Base-by-base conservation (phyloP, 306 rosid genomes). In the Hippophae rhamnoides region DNA sequence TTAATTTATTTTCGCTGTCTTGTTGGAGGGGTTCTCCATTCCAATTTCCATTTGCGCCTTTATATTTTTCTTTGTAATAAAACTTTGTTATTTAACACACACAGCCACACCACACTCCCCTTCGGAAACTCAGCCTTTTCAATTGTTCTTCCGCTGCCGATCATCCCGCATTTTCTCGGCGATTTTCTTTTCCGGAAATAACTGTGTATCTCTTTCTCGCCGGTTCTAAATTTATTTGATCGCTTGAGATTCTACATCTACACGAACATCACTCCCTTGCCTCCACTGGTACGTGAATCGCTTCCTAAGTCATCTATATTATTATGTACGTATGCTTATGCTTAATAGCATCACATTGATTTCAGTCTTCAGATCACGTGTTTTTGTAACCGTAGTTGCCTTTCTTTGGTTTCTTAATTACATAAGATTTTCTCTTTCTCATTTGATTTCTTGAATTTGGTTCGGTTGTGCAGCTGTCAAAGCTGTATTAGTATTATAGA, bases 131-230 rank as follows among this genome's bases (percentile, higher is more conserved):
- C 13, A 9, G 0, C 8, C 46, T 64, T 54, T 52, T 70, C 31
- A 0, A 18, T 61, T 48, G 62, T 53, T 47, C 26, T 42, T 54
- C 45, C 14, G 72, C 69, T 69, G 78, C 71, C 79, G 76, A 78
- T 52, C 65, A 57, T 66, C 76, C 74, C 62, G 75, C 62, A 54
- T 82, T 86, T 84, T 84, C 79, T 81, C 62, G 66, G 69, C 76
- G 74, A 65, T 79, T 86, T 72, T 81, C 72, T 71, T 65, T 69
- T 79, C 81, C 68, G 70, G 78, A 75, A 46, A 72, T 69, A 81
- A 58, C 71, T 43, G 55, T 5, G 1, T 13, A 50, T 53, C 50
- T 54, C 59, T 13, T 59, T 65, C 53, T 27, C 58, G 57, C 52
- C 56, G 31, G 45, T 57, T 56, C 57, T 10, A 7, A 53, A 54